Percentiles rank a stretch among this genome's conserved stretches.
These are phyloP conservation scores for Debaryomyces sp. DNA, from an alignment of 1,139 yeast genomes.

Conservation along the genomic window DNA sequence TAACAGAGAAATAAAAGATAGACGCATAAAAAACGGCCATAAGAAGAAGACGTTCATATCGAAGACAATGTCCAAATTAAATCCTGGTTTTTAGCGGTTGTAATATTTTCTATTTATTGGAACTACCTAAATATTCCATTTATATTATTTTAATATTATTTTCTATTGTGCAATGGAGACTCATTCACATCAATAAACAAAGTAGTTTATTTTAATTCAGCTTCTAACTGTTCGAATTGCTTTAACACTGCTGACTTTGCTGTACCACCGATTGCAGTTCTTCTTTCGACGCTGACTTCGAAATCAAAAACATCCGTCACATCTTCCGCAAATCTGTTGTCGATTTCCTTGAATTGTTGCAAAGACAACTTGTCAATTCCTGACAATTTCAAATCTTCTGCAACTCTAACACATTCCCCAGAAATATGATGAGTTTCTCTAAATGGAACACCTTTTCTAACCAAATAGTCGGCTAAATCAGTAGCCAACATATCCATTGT, in stretches of 20 bases:
- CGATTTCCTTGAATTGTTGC: slow-evolving; percentile 79
- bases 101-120: neutral
- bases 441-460: slow-evolving; percentile 97
- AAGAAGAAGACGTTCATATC: neutral
- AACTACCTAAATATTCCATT: neutral
- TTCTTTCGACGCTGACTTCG: slow-evolving; percentile 93
- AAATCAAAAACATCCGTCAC: slow-evolving; percentile 84
- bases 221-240: slow-evolving; percentile 58
- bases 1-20: neutral
- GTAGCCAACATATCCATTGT: slow-evolving; percentile 99
- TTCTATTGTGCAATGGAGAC: neutral
- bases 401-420: slow-evolving; percentile 92
- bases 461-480: slow-evolving; percentile 95
- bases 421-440: slow-evolving; percentile 99
- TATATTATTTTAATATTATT: neutral
- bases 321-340: slow-evolving; percentile 76
- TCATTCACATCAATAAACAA: neutral
- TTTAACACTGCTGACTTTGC: slow-evolving; percentile 85
- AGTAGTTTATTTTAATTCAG: slow-evolving; percentile 21
- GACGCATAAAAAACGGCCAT: neutral
- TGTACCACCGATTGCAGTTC: slow-evolving; percentile 96
- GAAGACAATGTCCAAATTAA: neutral
- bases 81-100: neutral
- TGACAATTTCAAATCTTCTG: slow-evolving; percentile 73
- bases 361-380: slow-evolving; percentile 82